These are phyloP conservation scores for Rhizopogon salebrosus DNA, from an alignment of 768 basidiomycete species.

Conservation along the genomic window DNA sequence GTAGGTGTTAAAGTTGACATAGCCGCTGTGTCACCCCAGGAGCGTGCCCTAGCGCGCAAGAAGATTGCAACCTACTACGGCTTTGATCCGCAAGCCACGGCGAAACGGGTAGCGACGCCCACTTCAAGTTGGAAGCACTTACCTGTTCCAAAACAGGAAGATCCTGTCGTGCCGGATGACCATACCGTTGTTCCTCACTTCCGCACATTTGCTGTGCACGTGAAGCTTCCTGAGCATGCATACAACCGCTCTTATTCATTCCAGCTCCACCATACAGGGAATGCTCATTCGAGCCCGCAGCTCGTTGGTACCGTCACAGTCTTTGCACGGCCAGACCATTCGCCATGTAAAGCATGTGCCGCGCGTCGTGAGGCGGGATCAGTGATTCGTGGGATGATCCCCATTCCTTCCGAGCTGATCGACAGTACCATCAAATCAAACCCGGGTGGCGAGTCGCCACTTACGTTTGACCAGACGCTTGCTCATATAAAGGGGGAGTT, in stretches of 20 bases:
- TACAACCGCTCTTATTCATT: slow-evolving; percentile 20
- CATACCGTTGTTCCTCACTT: slow-evolving; percentile 15
- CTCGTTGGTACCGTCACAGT: slow-evolving; percentile 19
- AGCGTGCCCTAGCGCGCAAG: slow-evolving; percentile 16
- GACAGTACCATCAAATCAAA: slow-evolving; percentile 15
- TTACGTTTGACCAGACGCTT: slow-evolving; percentile 11
- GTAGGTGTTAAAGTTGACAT: slow-evolving; percentile 21
- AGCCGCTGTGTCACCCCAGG: slow-evolving; percentile 4
- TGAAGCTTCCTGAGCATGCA: slow-evolving; percentile 20
- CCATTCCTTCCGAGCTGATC: slow-evolving; percentile 16
- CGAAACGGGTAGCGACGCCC: background rate
- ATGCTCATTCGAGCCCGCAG: background rate
- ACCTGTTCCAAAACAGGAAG: slow-evolving; percentile 6
- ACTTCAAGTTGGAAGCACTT: slow-evolving; percentile 12
- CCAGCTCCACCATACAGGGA: slow-evolving; percentile 13
- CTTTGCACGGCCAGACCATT: slow-evolving; percentile 17
- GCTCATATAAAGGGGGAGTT: slow-evolving; percentile 11
- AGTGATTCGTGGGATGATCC: slow-evolving; percentile 21
- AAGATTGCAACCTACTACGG: slow-evolving; percentile 19
- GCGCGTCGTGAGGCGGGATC: slow-evolving; percentile 12
- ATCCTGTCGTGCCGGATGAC: slow-evolving; percentile 9
- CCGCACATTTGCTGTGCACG: slow-evolving; percentile 22
- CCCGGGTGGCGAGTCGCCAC: background rate
- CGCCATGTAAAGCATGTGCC: slow-evolving; percentile 22
- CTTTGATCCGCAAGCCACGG: slow-evolving; percentile 15